A percentile compares a stretch with the other conserved stretches of the same genome.
Conservation (phyloP, 257 asterid species). For the Striga asiatica region DNA sequence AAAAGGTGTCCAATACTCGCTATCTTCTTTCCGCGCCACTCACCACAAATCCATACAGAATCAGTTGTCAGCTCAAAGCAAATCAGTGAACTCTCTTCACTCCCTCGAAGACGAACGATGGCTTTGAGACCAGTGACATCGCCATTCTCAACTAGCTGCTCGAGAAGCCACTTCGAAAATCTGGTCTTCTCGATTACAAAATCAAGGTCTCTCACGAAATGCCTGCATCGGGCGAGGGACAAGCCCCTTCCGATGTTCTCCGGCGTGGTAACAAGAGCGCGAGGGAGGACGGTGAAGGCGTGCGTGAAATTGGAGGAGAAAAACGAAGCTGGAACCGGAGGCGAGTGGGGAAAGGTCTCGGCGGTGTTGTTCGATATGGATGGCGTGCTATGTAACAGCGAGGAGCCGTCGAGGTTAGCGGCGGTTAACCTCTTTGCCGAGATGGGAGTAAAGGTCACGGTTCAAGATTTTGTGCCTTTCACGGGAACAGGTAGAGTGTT, state of each 20-base stretch:
- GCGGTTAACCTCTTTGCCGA: conserved; percentile 88
- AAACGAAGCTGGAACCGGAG: conserved; percentile 24
- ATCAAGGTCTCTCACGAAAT: conserved; percentile 22
- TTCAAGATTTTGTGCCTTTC: conserved; percentile 86
- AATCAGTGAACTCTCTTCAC: no score
- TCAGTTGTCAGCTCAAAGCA: not conserved
- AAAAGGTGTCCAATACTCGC: no score
- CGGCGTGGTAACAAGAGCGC: conserved; percentile 14
- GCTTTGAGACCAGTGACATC: conserved; percentile 35
- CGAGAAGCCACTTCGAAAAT: conserved; percentile 27
- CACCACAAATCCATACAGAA: not conserved
- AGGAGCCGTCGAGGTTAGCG: conserved; percentile 78
- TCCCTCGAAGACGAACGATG: no score
- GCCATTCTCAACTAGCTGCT: conserved; percentile 26
- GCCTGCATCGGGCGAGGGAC: conserved; percentile 17
- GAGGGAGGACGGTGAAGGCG: conserved; percentile 30
- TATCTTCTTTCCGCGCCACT: not conserved
- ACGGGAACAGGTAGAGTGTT: conserved; percentile 67
- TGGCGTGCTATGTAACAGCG: conserved; percentile 92
- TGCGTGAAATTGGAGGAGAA: conserved; percentile 62
- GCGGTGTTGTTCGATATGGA: conserved; percentile 97
- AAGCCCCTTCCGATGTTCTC: conserved; percentile 4
- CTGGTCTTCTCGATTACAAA: conserved; percentile 29
- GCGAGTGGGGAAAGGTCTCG: conserved; percentile 79
- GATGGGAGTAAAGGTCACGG: conserved; percentile 82